phyloP scores from a whole-genome alignment of 2,329 filamentous ascomycete species.

The Sporothrix schenckii region DNA sequence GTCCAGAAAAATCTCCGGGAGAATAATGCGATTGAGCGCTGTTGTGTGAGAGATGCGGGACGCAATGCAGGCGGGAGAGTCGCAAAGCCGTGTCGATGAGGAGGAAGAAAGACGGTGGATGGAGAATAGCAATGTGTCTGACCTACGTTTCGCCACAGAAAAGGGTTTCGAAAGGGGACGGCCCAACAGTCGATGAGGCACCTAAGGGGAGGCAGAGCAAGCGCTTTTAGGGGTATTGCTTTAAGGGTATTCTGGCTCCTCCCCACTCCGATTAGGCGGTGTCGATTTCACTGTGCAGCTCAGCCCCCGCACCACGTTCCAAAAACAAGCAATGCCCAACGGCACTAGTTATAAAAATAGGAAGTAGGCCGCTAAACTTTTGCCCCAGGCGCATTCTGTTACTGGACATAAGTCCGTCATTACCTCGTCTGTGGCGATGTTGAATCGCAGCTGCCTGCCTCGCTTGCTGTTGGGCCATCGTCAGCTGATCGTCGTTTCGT shows the following conservation, averaged over 20 bases:
- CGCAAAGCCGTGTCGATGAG: background rate
- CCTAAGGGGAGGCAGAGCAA: conserved; percentile 6
- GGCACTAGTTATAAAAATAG: conserved; percentile 28
- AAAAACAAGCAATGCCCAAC: conserved; percentile 25
- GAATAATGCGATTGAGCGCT: conserved; percentile 8
- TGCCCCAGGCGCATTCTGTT: conserved; percentile 11
- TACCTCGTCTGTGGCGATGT: background rate
- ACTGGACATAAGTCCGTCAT: conserved; percentile 11
- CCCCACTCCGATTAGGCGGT: background rate
- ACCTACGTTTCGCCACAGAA: conserved; percentile 35
- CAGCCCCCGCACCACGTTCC: conserved; percentile 32
- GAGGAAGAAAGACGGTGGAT: conserved; percentile 9
- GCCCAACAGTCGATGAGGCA: conserved; percentile 17
- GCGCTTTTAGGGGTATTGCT: background rate
- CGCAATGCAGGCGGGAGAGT: background rate
- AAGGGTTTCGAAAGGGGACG: conserved; percentile 32
- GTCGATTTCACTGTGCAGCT: conserved; percentile 4
- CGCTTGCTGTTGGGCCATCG: too few relatives aligned
- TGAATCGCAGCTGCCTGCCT: conserved; percentile 17
- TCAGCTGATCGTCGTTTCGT: background rate
- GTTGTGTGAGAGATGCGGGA: conserved; percentile 7
- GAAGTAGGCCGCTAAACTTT: conserved; percentile 28
- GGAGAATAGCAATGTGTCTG: conserved; percentile 30
- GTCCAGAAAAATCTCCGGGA: conserved; percentile 10
- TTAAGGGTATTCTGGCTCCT: background rate